Base-by-base conservation (phyloP, 2,329 filamentous ascomycete species). In the Colletotrichum magnum region DNA sequence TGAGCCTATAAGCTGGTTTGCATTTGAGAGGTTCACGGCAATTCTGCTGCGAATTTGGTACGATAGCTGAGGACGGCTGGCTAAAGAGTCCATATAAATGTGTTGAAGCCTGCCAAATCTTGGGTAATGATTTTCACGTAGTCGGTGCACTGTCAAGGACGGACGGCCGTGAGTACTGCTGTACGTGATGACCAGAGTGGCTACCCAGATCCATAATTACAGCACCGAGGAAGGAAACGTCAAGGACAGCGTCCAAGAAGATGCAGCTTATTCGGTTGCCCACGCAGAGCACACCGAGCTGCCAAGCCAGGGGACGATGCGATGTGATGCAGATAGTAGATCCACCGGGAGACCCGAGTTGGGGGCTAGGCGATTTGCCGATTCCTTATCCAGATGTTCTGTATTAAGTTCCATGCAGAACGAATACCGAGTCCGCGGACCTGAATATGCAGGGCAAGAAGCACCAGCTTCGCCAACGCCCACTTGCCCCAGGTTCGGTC, bases 11-110 rank as follows among this genome's bases (percentile, higher is more conserved):
- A 85, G 85, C 53, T 87, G 84, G 82, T 77, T 88, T 43, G 86
- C 88, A 71, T 81, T 86, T 48, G 83, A 85, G 85, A 87, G 59
- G 77, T 85, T 36, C 79, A 82, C 52, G 78, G 78, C 13, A 76
- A 75, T 26, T 84, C 13, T 74, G 77, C 32, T 85, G 80, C 69
- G 84, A 86, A 69, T 82, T 85, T 61, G 79, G 75, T 50, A 82
- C 82, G 10, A 84, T 86, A 79, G 73, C 75, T 2, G 73, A 77
- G 3, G 78, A 84, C 60, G 79, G 85, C 52, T 76, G 80, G 3
- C 72, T 85, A 43, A 73, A 73, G 26, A 72, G 15, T 70, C 75
- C 18, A 58, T 73, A 13, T 68, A 75, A 18, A 73, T 80, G n/a
- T 18, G 66, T 60, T 5, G 73, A 74, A 36, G 32, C 32, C 32